phyloP scores from a whole-genome alignment of 164 flowering plant species.

The Annona cherimola region DNA sequence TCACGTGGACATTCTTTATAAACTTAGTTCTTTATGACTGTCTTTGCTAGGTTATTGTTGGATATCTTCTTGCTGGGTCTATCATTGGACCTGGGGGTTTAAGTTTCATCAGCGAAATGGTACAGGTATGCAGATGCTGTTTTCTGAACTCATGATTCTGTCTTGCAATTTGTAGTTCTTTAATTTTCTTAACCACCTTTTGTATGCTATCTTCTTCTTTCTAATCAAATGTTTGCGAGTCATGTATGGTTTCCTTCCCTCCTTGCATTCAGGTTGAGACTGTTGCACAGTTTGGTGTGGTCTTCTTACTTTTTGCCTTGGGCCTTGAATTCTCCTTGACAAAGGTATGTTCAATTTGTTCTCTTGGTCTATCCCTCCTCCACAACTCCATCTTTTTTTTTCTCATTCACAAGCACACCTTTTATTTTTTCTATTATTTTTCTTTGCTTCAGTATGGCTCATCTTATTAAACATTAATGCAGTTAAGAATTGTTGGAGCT shows the following conservation, averaged over 20 bases:
- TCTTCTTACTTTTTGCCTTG: slow-evolving; percentile 94
- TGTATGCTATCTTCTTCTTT: background rate
- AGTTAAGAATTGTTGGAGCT: slow-evolving; percentile 93
- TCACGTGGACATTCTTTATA: background rate
- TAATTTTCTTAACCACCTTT: background rate
- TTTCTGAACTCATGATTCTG: background rate
- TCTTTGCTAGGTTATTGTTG: slow-evolving; percentile 18
- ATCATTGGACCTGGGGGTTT: slow-evolving; percentile 96
- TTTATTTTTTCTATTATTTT: background rate
- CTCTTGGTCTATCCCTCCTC: too few species aligned
- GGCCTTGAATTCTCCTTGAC: slow-evolving; percentile 93
- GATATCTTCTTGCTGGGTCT: slow-evolving; percentile 53
- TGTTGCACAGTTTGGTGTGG: slow-evolving; percentile 97
- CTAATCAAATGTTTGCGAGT: background rate
- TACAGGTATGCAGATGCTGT: slow-evolving; percentile 52
- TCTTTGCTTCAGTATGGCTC: background rate
- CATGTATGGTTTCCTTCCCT: slow-evolving; percentile 3
- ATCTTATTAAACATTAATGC: slow-evolving; percentile 17
- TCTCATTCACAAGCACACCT: too few species aligned
- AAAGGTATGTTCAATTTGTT: slow-evolving; percentile 44
- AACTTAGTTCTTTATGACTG: slow-evolving; percentile 7
- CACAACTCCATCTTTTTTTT: too few species aligned
- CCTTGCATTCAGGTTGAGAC: slow-evolving; percentile 82
- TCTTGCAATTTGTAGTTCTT: background rate
- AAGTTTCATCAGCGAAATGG: slow-evolving; percentile 81